Conservation (phyloP, 2,329 filamentous ascomycete genomes). For the Lecanicillium sp. region DNA sequence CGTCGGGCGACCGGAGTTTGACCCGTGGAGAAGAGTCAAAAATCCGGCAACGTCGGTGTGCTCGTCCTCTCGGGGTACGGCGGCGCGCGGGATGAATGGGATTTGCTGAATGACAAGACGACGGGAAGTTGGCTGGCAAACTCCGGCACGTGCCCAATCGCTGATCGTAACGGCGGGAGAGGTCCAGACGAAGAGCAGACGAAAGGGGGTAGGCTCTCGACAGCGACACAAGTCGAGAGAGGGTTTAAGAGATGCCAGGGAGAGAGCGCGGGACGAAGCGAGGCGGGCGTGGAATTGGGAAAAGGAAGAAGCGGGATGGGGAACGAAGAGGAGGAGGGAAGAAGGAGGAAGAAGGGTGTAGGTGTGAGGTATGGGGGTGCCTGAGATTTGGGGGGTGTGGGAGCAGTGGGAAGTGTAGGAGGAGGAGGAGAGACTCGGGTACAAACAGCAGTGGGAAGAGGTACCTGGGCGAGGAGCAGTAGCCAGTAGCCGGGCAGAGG, state of each 20-base stretch:
- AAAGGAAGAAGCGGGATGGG: constrained; percentile 17
- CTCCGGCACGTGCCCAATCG: constrained; percentile 9
- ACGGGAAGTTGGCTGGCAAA: constrained; percentile 1
- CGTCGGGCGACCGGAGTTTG: not conserved
- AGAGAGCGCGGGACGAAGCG: not conserved
- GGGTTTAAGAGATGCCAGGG: constrained; percentile 8
- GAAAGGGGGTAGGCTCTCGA: too few species aligned
- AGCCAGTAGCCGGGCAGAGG: not conserved
- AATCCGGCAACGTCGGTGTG: not conserved
- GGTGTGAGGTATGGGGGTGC: constrained; percentile 16
- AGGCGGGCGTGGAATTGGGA: constrained; percentile 15
- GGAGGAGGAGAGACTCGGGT: not conserved
- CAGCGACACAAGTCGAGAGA: too few species aligned
- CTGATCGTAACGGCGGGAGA: not conserved
- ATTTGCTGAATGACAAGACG: too few species aligned
- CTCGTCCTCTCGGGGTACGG: not conserved
- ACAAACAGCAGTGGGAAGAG: not conserved
- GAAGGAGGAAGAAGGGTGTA: constrained; percentile 24
- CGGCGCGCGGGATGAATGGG: too few species aligned
- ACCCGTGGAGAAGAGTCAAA: not conserved
- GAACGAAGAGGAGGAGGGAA: constrained; percentile 20
- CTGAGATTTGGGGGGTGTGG: constrained; percentile 3
- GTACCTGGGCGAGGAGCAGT: not conserved
- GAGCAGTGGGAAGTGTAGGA: not conserved
- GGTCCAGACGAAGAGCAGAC: not conserved